Percentiles rank a stretch among this genome's conserved stretches.
Conservation (phyloP, 441 rosid genomes). For the Viola pubescens region DNA sequence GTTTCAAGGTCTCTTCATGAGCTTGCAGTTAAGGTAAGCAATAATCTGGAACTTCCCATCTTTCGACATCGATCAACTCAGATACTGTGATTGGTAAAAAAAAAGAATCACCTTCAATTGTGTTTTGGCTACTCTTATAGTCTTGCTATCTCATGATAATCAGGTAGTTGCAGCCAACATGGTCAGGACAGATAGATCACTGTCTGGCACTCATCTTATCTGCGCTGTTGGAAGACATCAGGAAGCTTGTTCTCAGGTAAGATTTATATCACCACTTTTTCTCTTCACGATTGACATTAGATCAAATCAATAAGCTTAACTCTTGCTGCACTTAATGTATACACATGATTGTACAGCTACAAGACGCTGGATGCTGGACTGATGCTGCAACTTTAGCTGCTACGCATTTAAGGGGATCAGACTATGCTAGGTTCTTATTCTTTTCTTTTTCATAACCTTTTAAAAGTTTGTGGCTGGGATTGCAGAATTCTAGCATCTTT, state of each 20-base stretch:
- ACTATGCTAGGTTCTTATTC: conserved; percentile 75
- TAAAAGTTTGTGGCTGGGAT: neutral
- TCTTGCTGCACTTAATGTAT: conserved; percentile 5
- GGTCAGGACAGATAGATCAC: conserved; percentile 86
- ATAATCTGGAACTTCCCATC: conserved; percentile 2
- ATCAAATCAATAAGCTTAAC: neutral
- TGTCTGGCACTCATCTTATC: conserved; percentile 89
- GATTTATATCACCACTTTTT: conserved; percentile 16
- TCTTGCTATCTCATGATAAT: conserved; percentile 11
- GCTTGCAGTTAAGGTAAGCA: conserved; percentile 82
- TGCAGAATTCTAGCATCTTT: conserved; percentile 13
- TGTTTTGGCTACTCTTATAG: conserved; percentile 6
- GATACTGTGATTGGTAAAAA: conserved; percentile 1
- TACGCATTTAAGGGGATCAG: conserved; percentile 89
- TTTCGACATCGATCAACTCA: conserved; percentile 3
- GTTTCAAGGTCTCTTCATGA: conserved; percentile 93
- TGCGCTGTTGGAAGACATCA: conserved; percentile 97
- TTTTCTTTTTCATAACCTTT: neutral
- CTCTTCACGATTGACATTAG: neutral
- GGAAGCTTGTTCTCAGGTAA: conserved; percentile 98
- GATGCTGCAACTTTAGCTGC: conserved; percentile 99
- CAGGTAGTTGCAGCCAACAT: conserved; percentile 98
- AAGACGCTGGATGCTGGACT: conserved; percentile 99
- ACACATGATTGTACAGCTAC: conserved; percentile 47
- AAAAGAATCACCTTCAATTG: neutral